Evolutionary conservation across 1,139 yeast genomes (phyloP).

Genomic region (Nakaseomyces delphensis): DNA sequence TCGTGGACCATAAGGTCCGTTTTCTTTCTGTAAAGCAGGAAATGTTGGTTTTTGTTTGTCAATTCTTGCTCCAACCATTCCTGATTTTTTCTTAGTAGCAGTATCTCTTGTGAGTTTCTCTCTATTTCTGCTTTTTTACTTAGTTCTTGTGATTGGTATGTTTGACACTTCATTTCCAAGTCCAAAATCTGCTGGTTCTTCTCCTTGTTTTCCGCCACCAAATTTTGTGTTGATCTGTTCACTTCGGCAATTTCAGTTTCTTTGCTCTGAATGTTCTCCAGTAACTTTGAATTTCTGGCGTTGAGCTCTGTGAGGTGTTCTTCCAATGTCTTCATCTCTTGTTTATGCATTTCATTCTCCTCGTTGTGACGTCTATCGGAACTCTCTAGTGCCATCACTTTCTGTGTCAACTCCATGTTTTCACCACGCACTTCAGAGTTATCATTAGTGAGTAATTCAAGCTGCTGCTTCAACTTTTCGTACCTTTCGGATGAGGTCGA

Average conservation of each 20-base stretch:
- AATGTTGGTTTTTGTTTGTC: slow-evolving; percentile 29
- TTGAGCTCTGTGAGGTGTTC: not conserved
- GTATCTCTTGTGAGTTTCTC: slow-evolving; percentile 35
- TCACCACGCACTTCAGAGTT: slow-evolving; percentile 7
- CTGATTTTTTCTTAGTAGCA: slow-evolving; percentile 26
- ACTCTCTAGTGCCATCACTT: slow-evolving; percentile 2
- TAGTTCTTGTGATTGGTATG: slow-evolving; percentile 29
- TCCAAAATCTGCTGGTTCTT: slow-evolving; percentile 33
- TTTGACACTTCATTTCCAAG: slow-evolving; percentile 34
- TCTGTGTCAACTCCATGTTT: slow-evolving; percentile 4
- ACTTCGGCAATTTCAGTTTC: slow-evolving; percentile 21
- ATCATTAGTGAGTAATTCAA: slow-evolving; percentile 35
- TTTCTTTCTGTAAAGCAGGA: slow-evolving; percentile 34
- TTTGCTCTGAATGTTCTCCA: slow-evolving; percentile 13
- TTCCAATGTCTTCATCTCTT: slow-evolving; percentile 34
- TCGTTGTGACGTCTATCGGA: not conserved
- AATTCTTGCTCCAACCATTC: slow-evolving; percentile 20
- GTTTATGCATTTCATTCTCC: slow-evolving; percentile 38
- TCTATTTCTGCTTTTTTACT: slow-evolving; percentile 35
- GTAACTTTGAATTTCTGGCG: not conserved
- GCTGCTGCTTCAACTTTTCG: slow-evolving; percentile 42
- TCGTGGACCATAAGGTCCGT: slow-evolving; percentile 34
- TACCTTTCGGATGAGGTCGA: slow-evolving; percentile 33
- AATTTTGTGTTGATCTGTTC: slow-evolving; percentile 8
- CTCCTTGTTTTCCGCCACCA: slow-evolving; percentile 14